Base-by-base conservation (phyloP, 768 basidiomycete genomes). In the Lactarius vividus region DNA sequence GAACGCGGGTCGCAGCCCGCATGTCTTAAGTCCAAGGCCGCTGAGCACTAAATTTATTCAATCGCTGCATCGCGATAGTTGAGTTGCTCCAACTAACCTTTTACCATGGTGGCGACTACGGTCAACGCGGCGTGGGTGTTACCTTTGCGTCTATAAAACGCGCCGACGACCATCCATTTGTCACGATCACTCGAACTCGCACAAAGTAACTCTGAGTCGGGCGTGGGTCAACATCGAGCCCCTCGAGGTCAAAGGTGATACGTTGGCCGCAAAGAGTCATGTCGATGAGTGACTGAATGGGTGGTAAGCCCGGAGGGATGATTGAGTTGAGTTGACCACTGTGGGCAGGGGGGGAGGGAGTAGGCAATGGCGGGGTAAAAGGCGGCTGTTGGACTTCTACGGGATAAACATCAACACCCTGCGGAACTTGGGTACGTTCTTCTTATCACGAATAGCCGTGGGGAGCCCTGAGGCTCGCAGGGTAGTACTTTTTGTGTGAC, bases 151-250 rank as follows among this genome's bases (percentile, higher is more conserved):
- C 85, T 82, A 74, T 85, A 86, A 68, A 79, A 77, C 1, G 80
- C 83, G 7, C 75, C 85, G 20, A 84, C 82, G 15, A 81, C 75
- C 79, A 87, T 82, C 83, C 85, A 87, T 65, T 78, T 82, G 33
- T 79, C 83, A 57, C 81, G 77, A 67, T 83, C 84, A 54, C 80
- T 79, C 6, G 74, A 73, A 2, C 82, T 79, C 5, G 73, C 65
- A 63, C 78, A 81, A 6, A 88, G 75, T 11, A 85, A 72, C 46
- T 77, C 73, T 40, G 85, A 59, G 84, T 79, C 9, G 76, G 72
- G 33, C 70, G 67, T 8, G 83, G 81, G 71, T 85, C 76, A n/a
- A 76, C 74, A 63, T 79, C 77, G 20, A 84, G 76, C 20, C 73
- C 66, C 3, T 77, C 72, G 18, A 86, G 78, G 68, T 83, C 79